A percentile compares a stretch with the other conserved stretches of the same genome.
Conservation (phyloP, 495 filamentous ascomycete genomes). For the Tuber umbilicatum region DNA sequence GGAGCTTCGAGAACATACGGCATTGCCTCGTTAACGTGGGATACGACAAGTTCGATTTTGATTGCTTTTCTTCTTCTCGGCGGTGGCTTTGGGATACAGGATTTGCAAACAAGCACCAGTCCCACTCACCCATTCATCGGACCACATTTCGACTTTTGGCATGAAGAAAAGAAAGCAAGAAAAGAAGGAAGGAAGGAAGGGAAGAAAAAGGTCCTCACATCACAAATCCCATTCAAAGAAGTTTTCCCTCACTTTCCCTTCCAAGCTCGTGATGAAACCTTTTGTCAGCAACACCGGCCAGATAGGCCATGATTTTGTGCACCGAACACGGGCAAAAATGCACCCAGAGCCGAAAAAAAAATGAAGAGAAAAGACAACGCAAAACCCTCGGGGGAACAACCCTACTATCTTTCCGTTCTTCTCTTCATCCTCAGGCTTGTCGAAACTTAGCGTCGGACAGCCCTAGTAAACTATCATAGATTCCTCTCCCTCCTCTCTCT, state of each 20-base stretch:
- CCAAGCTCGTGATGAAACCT: background rate
- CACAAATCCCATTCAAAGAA: background rate
- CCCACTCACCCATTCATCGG: background rate
- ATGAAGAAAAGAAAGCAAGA: background rate
- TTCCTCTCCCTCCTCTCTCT: background rate
- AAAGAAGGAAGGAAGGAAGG: background rate
- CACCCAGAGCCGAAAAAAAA: background rate
- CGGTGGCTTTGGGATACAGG: background rate
- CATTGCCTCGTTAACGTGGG: too few relatives aligned
- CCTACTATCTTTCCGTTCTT: background rate
- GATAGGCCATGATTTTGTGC: background rate
- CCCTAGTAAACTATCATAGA: background rate
- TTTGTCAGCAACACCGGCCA: background rate
- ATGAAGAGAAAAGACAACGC: background rate
- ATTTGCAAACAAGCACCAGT: background rate
- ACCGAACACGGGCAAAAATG: background rate
- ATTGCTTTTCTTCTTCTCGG: background rate
- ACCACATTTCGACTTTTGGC: background rate
- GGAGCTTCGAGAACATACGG: slow-evolving; percentile 2
- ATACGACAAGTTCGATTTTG: slow-evolving; percentile 4
- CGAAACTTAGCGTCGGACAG: background rate
- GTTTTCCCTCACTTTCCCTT: background rate
- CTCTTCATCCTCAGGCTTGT: background rate
- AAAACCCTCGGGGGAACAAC: background rate
- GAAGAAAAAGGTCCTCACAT: background rate